Conservation (phyloP, 192 early-diverging fungal species). For the Umbelopsis isabellina region DNA sequence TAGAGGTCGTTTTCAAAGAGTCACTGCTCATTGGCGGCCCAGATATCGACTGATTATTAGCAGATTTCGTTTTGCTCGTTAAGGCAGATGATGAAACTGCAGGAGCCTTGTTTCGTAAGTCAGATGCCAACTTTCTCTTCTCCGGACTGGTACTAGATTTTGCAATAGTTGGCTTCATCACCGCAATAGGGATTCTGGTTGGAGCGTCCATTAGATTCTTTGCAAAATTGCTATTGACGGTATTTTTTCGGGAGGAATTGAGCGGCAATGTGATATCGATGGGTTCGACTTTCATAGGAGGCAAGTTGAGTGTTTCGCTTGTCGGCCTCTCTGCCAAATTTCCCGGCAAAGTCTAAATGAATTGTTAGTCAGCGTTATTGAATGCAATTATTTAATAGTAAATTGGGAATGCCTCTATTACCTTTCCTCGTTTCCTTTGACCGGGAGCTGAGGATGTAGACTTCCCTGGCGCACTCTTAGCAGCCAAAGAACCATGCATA, state of each 20-base stretch:
- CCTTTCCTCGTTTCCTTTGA: conserved; percentile 36
- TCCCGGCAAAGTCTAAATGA: conserved; percentile 34
- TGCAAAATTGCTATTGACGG: background rate
- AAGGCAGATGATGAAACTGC: conserved; percentile 2
- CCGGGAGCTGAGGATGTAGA: background rate
- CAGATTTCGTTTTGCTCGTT: conserved; percentile 1
- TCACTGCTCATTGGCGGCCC: background rate
- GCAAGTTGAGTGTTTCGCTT: conserved; percentile 26
- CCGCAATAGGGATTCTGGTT: conserved; percentile 9
- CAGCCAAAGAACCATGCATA: conserved; percentile 13
- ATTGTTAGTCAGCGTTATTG: background rate
- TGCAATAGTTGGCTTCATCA: conserved; percentile 3
- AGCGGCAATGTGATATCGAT: conserved; percentile 31
- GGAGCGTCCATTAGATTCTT: conserved; percentile 10
- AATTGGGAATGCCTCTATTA: background rate
- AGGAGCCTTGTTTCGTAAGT: background rate
- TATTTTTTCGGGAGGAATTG: background rate
- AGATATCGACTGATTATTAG: background rate
- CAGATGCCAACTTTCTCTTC: background rate
- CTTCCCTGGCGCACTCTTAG: background rate
- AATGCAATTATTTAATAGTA: background rate
- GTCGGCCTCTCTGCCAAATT: conserved; percentile 34
- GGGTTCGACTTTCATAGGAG: conserved; percentile 42
- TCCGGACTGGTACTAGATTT: background rate
- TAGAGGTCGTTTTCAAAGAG: background rate